These are phyloP conservation scores for Phytophthora litchii DNA, from an alignment of 352 stramenopile species.

Conservation along the genomic window DNA sequence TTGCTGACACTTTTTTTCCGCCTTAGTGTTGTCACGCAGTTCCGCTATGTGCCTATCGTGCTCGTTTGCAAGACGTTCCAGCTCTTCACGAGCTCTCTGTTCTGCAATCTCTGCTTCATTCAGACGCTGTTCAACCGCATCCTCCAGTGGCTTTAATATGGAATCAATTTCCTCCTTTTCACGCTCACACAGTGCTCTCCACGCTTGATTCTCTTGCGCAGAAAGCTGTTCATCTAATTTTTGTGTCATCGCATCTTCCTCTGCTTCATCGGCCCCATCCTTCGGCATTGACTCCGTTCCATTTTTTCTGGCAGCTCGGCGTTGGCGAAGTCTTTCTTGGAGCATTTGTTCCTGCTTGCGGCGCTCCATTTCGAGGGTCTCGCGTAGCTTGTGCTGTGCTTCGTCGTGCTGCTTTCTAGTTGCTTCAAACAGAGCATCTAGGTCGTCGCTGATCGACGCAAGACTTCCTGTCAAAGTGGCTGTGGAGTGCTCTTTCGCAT, in stretches of 20 bases:
- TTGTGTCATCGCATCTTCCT: slow-evolving; percentile 20
- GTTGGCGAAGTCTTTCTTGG: slow-evolving; percentile 30
- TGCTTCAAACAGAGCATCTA: slow-evolving; percentile 26
- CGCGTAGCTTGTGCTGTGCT: slow-evolving; percentile 18
- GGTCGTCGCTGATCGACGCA: slow-evolving; percentile 10
- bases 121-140: slow-evolving; percentile 9
- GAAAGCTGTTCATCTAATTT: slow-evolving; percentile 17
- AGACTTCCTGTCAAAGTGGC: slow-evolving; percentile 26
- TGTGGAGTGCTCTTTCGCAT: slow-evolving; percentile 7
- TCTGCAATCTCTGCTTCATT: slow-evolving; percentile 28
- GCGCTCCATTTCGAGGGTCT: slow-evolving; percentile 34
- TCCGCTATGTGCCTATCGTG: slow-evolving; percentile 28
- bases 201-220: slow-evolving; percentile 21
- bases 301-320: slow-evolving; percentile 20
- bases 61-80: slow-evolving; percentile 33
- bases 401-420: slow-evolving; percentile 27
- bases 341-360: slow-evolving; percentile 39
- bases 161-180: slow-evolving; percentile 24
- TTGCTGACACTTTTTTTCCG: slow-evolving; percentile 36
- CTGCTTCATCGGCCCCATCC: slow-evolving; percentile 18
- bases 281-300: slow-evolving; percentile 2
- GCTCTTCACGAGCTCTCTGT: slow-evolving; percentile 33
- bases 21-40: slow-evolving; percentile 18
- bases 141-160: slow-evolving; percentile 23
- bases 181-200: slow-evolving; percentile 5